A percentile compares a stretch with the other conserved stretches of the same genome.
phyloP scores from a whole-genome alignment of 2,329 filamentous ascomycete species.

The Calonectria pseudoturangicola region DNA sequence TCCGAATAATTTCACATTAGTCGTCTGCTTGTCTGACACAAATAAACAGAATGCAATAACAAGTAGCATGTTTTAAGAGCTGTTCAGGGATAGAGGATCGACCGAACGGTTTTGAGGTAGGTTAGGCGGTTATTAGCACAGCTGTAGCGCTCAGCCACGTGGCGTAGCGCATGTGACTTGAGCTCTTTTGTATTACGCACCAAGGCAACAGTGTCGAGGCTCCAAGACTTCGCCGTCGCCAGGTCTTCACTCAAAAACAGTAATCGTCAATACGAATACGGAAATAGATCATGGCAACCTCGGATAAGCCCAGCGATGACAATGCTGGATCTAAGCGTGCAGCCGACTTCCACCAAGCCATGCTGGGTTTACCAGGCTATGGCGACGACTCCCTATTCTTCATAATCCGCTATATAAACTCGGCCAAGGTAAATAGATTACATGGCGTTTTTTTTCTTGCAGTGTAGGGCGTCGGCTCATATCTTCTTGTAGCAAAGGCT shows the following conservation, averaged over 20 bases:
- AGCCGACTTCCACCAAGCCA: slow-evolving; percentile 52
- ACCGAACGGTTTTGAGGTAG: background rate
- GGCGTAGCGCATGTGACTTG: slow-evolving; percentile 40
- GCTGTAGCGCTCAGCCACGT: slow-evolving; percentile 32
- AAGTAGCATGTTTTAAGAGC: too few relatives aligned
- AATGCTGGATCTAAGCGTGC: slow-evolving; percentile 52
- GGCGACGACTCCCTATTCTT: slow-evolving; percentile 57
- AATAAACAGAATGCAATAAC: too few relatives aligned
- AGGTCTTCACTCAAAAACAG: background rate
- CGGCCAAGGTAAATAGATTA: slow-evolving; percentile 48
- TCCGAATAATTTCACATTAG: too few relatives aligned
- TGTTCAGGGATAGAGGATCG: background rate
- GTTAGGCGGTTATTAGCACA: background rate
- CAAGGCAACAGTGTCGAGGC: background rate
- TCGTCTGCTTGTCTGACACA: too few relatives aligned
- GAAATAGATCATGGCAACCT: slow-evolving; percentile 22
- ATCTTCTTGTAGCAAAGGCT: slow-evolving; percentile 46
- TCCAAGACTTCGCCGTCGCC: background rate
- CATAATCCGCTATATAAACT: slow-evolving; percentile 52
- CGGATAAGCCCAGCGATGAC: slow-evolving; percentile 30
- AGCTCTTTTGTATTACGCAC: slow-evolving; percentile 2
- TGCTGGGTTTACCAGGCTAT: slow-evolving; percentile 55
- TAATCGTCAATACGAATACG: background rate
- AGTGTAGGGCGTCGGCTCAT: background rate
- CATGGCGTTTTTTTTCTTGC: background rate